Conservation (phyloP, 2,329 filamentous ascomycete species). For the Magnaporthiopsis poae region DNA sequence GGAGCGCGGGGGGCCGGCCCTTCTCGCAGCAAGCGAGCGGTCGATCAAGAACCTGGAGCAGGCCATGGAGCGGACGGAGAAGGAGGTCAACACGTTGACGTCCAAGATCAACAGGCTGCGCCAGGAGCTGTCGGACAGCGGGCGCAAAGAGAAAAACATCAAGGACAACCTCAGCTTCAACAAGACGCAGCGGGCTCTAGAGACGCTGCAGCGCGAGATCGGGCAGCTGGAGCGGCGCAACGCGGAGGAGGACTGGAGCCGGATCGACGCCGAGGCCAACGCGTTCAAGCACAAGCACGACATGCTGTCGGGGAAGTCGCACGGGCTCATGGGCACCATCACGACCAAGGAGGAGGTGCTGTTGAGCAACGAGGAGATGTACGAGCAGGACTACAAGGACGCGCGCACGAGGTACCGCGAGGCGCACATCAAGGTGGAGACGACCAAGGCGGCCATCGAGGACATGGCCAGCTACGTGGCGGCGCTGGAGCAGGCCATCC, state of each 20-base stretch:
- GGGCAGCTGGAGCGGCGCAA: constrained; percentile 65
- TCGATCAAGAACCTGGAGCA: constrained; percentile 60
- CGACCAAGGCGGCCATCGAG: constrained; percentile 84
- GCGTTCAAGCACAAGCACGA: constrained; percentile 59
- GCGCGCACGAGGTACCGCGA: constrained; percentile 74
- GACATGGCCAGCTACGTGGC: constrained; percentile 73
- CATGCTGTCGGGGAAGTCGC: constrained; percentile 60
- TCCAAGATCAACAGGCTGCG: constrained; percentile 67
- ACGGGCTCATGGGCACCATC: constrained; percentile 66
- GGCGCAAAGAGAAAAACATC: constrained; percentile 77
- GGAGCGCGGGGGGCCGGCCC: constrained; percentile 61
- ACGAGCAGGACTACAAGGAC: constrained; percentile 76
- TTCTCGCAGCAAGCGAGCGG: constrained; percentile 58
- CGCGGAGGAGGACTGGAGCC: constrained; percentile 71
- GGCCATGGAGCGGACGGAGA: constrained; percentile 55
- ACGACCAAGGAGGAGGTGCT: constrained; percentile 79
- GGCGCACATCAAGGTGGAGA: constrained; percentile 78
- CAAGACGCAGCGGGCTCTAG: constrained; percentile 59
- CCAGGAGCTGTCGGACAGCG: constrained; percentile 66
- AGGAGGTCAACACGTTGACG: constrained; percentile 57
- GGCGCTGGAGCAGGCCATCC: constrained; percentile 89
- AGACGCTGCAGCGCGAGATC: constrained; percentile 60
- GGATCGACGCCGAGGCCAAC: constrained; percentile 60
- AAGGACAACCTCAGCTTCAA: constrained; percentile 81
- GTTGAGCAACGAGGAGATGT: constrained; percentile 62